Evolutionary conservation across 108 stramenopile species (phyloP), one percentile per base, ranked within the genome.

Genomic region (Epithemia pelagica): DNA sequence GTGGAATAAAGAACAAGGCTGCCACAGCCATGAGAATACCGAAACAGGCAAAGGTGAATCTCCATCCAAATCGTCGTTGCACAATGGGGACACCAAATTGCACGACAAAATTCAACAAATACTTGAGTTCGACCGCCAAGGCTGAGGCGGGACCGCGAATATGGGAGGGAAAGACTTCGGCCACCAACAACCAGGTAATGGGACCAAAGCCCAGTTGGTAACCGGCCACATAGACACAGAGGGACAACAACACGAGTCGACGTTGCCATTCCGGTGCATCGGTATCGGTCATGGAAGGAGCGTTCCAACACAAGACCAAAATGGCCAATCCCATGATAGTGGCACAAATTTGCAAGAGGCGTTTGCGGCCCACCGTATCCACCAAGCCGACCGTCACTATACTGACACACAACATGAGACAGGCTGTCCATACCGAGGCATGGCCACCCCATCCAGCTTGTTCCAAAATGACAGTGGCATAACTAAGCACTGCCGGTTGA

Each of bases 401-500:
- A 1, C 74, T 72, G 1, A 79, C 86, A 28, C 78, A 19, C 25
- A 86, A 74, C 87, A 89, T 93, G 62, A 93, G 83, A 28, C 68
- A 59, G 25, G 82, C 89, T 24, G 85, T 73, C 0, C 78, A 10
- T 15, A 93, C 77, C 15, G 77, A 74, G 8, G 84, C 68, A 52
- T 76, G 57, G 29, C 74, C 71, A 31, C 51, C 55, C 61, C 87
- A 75, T 23, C 88, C 89, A 27, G 86, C 88, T 32, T 77, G 82
- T 37, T 72, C 73, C 71, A 90, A 86, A 19, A 92, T 72, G 21
- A 80, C 73, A 30, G 80, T 68, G 28, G 83, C 78, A 71, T 90
- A 92, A 59, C 78, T 79, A 26, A 92, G 66, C 22, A 92, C 79
- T 37, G 79, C 76, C 2, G 91, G 91, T 61, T 92, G 91, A 0